Conservation (phyloP, 805 yeast genomes). For the Metschnikowia kunwiensis region DNA sequence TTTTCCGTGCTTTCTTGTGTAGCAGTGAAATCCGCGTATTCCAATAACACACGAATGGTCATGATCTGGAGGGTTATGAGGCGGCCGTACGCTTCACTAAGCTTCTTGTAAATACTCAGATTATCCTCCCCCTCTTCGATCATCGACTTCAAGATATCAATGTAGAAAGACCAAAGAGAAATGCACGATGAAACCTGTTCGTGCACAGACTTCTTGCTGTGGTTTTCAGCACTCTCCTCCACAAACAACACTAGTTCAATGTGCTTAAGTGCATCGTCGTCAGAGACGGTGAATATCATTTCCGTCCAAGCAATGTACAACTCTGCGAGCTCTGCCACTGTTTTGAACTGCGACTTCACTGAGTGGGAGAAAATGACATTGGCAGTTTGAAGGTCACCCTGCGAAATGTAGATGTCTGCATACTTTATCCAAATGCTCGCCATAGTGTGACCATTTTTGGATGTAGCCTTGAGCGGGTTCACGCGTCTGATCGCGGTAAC, state of each 20-base stretch:
- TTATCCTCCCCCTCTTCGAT: conserved; percentile 35
- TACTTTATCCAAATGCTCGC: conserved; percentile 68
- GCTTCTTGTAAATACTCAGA: conserved; percentile 18
- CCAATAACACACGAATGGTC: conserved; percentile 62
- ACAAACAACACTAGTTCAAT: conserved; percentile 31
- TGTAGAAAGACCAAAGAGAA: conserved; percentile 68
- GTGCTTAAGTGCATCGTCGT: conserved; percentile 38
- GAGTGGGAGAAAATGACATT: conserved; percentile 62
- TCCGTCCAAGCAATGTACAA: conserved; percentile 79
- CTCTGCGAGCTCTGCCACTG: conserved; percentile 60
- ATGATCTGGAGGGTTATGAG: conserved; percentile 53
- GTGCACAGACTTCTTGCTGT: conserved; percentile 39
- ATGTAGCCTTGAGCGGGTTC: conserved; percentile 49
- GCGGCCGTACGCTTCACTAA: conserved; percentile 24
- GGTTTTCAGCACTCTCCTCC: neutral
- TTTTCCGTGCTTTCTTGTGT: conserved; percentile 44
- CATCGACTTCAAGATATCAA: conserved; percentile 64
- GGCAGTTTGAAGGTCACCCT: conserved; percentile 56
- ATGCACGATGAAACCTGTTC: conserved; percentile 53
- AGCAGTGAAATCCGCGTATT: conserved; percentile 62
- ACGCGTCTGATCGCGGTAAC: conserved; percentile 64
- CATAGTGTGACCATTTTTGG: conserved; percentile 31
- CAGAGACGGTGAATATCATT: conserved; percentile 49
- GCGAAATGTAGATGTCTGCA: conserved; percentile 58
- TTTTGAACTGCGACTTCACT: conserved; percentile 63